phyloP scores from a whole-genome alignment of 164 flowering plant genomes.

The Berberis vulgaris region DNA sequence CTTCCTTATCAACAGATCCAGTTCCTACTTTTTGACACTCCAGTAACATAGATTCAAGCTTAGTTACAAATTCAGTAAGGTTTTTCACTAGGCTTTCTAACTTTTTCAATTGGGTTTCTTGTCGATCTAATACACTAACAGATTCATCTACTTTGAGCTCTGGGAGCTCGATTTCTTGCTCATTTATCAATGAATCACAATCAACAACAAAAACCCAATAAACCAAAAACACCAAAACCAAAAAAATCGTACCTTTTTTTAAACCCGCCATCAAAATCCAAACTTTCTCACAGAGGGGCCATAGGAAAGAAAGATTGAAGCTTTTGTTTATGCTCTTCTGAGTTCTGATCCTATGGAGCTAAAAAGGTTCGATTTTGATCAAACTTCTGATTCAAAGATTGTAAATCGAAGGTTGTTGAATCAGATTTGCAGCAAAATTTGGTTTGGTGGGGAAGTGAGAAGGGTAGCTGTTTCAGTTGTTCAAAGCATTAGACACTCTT shows the following conservation, averaged over 20 bases:
- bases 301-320: constrained; percentile 2
- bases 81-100: constrained; percentile 59
- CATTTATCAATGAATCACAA: constrained; percentile 13
- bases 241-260: constrained; percentile 34
- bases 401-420: too few relatives aligned
- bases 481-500: too few relatives aligned
- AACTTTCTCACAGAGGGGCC: neutral
- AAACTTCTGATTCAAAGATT: too few relatives aligned
- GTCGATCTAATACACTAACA: constrained; percentile 18
- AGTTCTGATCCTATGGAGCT: too few relatives aligned
- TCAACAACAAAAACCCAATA: constrained; percentile 9
- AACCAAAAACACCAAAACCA: constrained; percentile 26
- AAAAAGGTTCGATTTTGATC: too few relatives aligned
- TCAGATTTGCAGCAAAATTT: too few relatives aligned
- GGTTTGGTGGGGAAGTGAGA: too few relatives aligned
- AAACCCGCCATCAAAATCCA: constrained; percentile 26
- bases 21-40: constrained; percentile 16
- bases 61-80: constrained; percentile 50
- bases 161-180: constrained; percentile 2
- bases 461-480: too few relatives aligned
- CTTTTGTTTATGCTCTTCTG: neutral
- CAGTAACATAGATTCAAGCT: constrained; percentile 37
- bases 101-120: constrained; percentile 39
- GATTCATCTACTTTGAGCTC: constrained; percentile 9
- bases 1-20: constrained; percentile 10